Evolutionary conservation across 305 asterid species (phyloP).

Genomic region (Fraxinus paxiana): DNA sequence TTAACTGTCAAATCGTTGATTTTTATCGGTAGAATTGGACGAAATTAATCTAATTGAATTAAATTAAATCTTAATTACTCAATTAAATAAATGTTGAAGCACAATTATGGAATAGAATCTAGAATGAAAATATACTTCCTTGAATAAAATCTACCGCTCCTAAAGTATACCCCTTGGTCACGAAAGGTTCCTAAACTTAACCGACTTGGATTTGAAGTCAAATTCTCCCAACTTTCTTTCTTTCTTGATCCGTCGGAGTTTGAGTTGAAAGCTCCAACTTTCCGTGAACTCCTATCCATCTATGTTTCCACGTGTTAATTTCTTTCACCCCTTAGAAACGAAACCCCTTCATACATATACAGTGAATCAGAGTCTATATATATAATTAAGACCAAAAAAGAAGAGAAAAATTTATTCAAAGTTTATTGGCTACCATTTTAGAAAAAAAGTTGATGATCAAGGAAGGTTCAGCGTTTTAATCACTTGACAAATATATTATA

Average conservation of each 20-base stretch:
- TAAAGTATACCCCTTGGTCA: background rate
- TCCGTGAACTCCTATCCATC: slow-evolving; percentile 30
- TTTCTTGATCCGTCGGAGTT: background rate
- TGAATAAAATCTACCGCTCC: background rate
- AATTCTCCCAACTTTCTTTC: background rate
- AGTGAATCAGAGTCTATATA: background rate
- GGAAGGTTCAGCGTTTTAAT: slow-evolving; percentile 19
- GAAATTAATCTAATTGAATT: background rate
- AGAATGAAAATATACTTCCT: background rate
- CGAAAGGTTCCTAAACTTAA: background rate
- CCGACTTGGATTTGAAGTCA: background rate
- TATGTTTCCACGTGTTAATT: slow-evolving; percentile 21
- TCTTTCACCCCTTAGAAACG: background rate
- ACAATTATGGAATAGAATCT: background rate
- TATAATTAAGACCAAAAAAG: background rate
- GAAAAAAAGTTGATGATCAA: slow-evolving; percentile 9
- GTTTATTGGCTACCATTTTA: background rate
- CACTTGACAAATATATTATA: background rate
- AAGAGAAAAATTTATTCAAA: slow-evolving; percentile 10
- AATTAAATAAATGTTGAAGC: background rate
- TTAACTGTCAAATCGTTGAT: background rate
- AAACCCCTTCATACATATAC: background rate
- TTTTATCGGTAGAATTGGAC: background rate
- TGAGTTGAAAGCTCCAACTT: slow-evolving; percentile 23
- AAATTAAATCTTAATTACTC: background rate